phyloP scores from a whole-genome alignment of 768 basidiomycete genomes.

The Rhodotorula graminis region DNA sequence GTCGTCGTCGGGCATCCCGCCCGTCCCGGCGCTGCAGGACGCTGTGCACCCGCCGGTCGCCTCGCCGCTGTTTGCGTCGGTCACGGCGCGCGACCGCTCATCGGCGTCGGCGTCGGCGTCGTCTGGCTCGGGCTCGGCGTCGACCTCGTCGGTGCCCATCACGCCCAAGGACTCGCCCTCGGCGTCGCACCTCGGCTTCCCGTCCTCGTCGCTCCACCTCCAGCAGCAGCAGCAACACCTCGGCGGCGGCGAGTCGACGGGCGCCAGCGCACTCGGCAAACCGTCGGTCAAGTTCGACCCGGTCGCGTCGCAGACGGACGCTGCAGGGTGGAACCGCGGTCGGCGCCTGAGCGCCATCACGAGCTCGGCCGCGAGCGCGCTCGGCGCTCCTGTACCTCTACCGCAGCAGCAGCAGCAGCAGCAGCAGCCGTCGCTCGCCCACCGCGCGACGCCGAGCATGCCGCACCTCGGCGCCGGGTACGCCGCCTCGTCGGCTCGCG shows the following conservation, averaged over 20 bases:
- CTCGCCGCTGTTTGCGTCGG: slow-evolving; percentile 1
- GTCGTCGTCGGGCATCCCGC: too few relatives aligned
- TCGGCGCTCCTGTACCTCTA: not conserved
- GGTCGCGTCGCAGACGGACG: slow-evolving; percentile 5
- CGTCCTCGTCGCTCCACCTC: too few relatives aligned
- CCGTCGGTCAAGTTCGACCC: slow-evolving; percentile 31
- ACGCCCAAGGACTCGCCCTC: slow-evolving; percentile 31
- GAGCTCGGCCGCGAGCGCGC: not conserved
- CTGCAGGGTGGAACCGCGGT: not conserved
- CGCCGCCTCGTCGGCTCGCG: not conserved
- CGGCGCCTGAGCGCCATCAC: slow-evolving; percentile 12
- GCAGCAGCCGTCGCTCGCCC: not conserved
- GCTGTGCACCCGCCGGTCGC: slow-evolving; percentile 5
- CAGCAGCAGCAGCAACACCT: not conserved
- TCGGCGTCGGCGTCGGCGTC: slow-evolving; percentile 23
- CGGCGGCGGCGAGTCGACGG: too few relatives aligned
- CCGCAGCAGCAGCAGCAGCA: too few relatives aligned
- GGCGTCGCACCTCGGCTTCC: slow-evolving; percentile 18
- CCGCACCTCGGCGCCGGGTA: not conserved
- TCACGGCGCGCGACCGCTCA: slow-evolving; percentile 14
- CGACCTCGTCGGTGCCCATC: slow-evolving; percentile 21
- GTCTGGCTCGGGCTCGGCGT: slow-evolving; percentile 18
- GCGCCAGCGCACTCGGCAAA: not conserved
- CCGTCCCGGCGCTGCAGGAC: too few relatives aligned
- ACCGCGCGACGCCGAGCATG: not conserved